A percentile compares a stretch with the other conserved stretches of the same genome.
phyloP scores from a whole-genome alignment of 225 moss, liverwort and hornwort species.

The Sphagnum tenellum region DNA sequence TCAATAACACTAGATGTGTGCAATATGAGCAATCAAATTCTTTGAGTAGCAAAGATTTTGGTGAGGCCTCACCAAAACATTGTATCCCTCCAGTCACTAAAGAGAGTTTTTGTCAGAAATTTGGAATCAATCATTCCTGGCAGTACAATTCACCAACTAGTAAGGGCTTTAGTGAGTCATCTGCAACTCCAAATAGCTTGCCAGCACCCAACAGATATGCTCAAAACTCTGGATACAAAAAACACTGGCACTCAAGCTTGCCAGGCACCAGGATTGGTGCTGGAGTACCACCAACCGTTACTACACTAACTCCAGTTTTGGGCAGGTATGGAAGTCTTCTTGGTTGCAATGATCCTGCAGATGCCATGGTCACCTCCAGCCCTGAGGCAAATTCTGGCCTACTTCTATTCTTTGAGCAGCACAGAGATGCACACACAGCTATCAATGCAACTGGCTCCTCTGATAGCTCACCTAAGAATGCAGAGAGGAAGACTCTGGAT shows the following conservation, averaged over 20 bases:
- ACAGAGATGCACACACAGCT: too few species aligned
- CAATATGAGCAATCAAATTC: not conserved
- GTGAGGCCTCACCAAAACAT: conserved; percentile 3
- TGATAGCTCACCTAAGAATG: conserved; percentile 32
- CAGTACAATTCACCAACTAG: conserved; percentile 29
- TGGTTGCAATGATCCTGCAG: conserved; percentile 31
- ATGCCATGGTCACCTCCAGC: conserved; percentile 5
- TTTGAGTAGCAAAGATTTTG: not conserved
- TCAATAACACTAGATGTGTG: not conserved
- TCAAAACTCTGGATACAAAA: conserved; percentile 21
- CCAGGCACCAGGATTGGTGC: conserved; percentile 17
- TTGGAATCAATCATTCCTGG: conserved; percentile 8
- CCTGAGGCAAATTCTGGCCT: too few species aligned
- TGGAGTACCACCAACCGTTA: conserved; percentile 14
- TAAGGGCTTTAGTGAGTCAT: conserved; percentile 29
- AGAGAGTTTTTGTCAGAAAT: conserved; percentile 8
- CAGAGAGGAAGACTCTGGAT: conserved; percentile 33
- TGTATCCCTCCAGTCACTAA: conserved; percentile 12
- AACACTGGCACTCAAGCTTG: conserved; percentile 25
- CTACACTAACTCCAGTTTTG: conserved; percentile 19
- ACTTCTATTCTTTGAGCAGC: too few species aligned
- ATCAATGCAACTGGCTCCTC: conserved; percentile 9
- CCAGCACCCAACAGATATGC: conserved; percentile 16
- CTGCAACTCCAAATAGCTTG: conserved; percentile 10
- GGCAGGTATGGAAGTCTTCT: conserved; percentile 13